A percentile compares a stretch with the other conserved stretches of the same genome.
Conservation (phyloP, 2,329 filamentous ascomycete genomes). For the Ophiosphaerella narmari region DNA sequence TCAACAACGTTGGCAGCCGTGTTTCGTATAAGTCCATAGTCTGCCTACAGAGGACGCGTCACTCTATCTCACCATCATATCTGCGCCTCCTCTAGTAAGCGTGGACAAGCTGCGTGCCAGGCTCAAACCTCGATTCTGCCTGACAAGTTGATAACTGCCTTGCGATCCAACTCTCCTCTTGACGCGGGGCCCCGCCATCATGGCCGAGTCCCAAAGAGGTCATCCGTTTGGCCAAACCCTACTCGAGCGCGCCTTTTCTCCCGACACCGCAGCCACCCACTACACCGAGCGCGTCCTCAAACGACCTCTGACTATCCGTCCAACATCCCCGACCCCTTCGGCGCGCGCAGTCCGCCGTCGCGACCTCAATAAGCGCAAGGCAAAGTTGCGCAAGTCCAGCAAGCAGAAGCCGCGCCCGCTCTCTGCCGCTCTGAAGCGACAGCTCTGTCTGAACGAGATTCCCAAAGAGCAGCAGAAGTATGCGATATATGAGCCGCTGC, state of each 20-base stretch:
- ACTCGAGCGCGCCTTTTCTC: slow-evolving; percentile 78
- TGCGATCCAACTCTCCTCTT: neutral
- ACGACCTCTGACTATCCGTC: slow-evolving; percentile 77
- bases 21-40: no score
- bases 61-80: no score
- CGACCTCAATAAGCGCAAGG: slow-evolving; percentile 55
- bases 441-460: slow-evolving; percentile 73
- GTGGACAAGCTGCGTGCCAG: neutral
- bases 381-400: slow-evolving; percentile 25
- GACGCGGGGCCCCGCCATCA: slow-evolving; percentile 1
- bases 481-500: slow-evolving; percentile 74
- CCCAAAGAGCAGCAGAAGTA: slow-evolving; percentile 72
- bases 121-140: neutral
- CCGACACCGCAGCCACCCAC: slow-evolving; percentile 70
- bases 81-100: no score
- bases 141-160: neutral
- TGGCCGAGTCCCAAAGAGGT: slow-evolving; percentile 17
- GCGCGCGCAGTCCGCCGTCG: slow-evolving; percentile 50
- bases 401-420: slow-evolving; percentile 68
- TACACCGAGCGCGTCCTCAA: slow-evolving; percentile 82
- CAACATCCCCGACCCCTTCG: slow-evolving; percentile 69
- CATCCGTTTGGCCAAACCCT: slow-evolving; percentile 56
- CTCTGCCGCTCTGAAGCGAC: slow-evolving; percentile 77
- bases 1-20: no score
- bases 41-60: no score